phyloP scores from a whole-genome alignment of 805 yeast species.

The Wickerhamiella bombiphila region DNA sequence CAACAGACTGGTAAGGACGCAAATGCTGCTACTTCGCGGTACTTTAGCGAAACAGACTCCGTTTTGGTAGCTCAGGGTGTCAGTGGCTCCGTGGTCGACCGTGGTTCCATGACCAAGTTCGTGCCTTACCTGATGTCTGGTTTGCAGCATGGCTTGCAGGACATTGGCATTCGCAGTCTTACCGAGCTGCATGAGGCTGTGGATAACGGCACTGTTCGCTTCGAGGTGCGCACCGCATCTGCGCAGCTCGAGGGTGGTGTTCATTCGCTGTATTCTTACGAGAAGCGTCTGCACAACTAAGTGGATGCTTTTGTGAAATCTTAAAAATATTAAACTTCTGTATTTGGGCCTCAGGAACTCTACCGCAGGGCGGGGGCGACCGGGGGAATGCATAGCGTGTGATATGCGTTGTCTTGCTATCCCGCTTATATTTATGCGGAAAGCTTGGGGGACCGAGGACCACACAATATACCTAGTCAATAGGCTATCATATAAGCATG shows the following conservation, averaged over 20 bases:
- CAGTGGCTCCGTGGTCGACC: constrained; percentile 89
- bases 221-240: constrained; percentile 95
- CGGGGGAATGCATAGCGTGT: too few relatives aligned
- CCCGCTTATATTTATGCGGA: too few relatives aligned
- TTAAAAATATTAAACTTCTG: too few relatives aligned
- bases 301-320: too few relatives aligned
- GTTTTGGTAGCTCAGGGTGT: constrained; percentile 99
- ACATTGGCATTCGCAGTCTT: constrained; percentile 72
- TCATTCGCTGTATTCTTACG: constrained; percentile 89
- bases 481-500: too few relatives aligned
- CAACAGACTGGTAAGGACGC: constrained; percentile 75
- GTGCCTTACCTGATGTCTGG: constrained; percentile 90
- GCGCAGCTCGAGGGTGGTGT: constrained; percentile 99
- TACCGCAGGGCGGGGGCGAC: too few relatives aligned
- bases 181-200: constrained; percentile 49
- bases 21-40: constrained; percentile 95
- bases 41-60: constrained; percentile 89
- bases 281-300: constrained; percentile 89
- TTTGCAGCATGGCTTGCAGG: constrained; percentile 97
- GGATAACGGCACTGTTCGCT: constrained; percentile 59
- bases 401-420: too few relatives aligned
- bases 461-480: too few relatives aligned
- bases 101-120: constrained; percentile 88
- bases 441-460: too few relatives aligned
- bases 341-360: too few relatives aligned